Evolutionary conservation across 2,329 filamentous ascomycete genomes (phyloP), one percentile per base, ranked within the genome.

Genomic region (Sporothrix humicola): DNA sequence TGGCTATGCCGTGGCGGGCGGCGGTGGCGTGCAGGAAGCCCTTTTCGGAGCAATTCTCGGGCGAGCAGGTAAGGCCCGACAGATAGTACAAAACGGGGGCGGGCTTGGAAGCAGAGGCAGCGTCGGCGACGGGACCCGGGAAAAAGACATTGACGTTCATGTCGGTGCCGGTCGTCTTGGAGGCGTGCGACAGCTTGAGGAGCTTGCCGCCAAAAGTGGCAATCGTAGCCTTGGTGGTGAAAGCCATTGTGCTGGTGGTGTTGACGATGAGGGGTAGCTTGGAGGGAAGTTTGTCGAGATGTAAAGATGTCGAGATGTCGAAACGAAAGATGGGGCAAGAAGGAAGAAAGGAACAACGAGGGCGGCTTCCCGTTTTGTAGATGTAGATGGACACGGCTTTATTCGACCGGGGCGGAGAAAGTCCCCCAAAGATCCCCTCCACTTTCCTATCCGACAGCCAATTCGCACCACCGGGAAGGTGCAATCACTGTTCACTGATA

Each of bases 91-190:
- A 88, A 44, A 98, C 89, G 31, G 96, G 96, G 1, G 94, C 90
- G 79, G 92, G 92, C 73, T 85, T 82, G 56, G 87, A 85, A 1
- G 82, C 72, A 69, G 82, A 78, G 17, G 82, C 78, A 76, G 87
- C 83, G 73, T 93, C 89, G 65, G 23, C 65, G 8, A 68, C 65
- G 79, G 91, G 86, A 1, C 93, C 90, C 31, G 96, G 96, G 3
- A 99, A 88, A 85, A 93, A 99, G 79, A 99, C 87, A 85, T 97
- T 97, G 80, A 98, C 89, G 81, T 89, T 90, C 95, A 98, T 99
- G 79, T 94, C 90, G 77, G 94, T 97, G 78, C 89, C 90, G 73
- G 94, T 97, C 75, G 89, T 87, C 77, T 87, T 85, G 73, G 95
- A 94, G 80, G 91, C 84, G 88, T 99, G 96, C 78, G 91, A 90